Percentiles rank a stretch among this genome's conserved stretches.
Conservation (phyloP, 306 rosid genomes). For the Begonia masoniana region DNA sequence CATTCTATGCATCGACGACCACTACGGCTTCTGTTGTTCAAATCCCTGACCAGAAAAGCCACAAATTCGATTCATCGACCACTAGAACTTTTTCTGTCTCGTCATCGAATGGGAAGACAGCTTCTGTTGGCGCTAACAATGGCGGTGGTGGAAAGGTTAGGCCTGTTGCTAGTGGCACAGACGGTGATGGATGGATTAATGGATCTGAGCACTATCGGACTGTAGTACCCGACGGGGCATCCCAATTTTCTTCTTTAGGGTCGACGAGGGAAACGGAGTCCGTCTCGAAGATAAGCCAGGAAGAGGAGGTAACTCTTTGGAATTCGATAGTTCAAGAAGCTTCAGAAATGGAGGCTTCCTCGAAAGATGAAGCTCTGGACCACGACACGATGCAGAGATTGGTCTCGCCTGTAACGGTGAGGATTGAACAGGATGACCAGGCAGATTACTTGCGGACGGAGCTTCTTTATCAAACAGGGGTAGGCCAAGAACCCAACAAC, state of each 20-base stretch:
- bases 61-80: conserved; percentile 8
- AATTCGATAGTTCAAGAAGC: conserved; percentile 42
- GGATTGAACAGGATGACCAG: conserved; percentile 44
- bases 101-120: conserved; percentile 2
- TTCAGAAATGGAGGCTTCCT: conserved; percentile 24
- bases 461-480: conserved; percentile 30
- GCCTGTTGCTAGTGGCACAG: conserved; percentile 9
- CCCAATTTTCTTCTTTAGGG: conserved; percentile 4
- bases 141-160: conserved; percentile 4
- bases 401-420: conserved; percentile 38
- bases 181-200: conserved; percentile 7
- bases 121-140: neutral
- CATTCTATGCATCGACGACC: neutral
- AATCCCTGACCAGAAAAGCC: conserved; percentile 1
- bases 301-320: conserved; percentile 42
- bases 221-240: conserved; percentile 6
- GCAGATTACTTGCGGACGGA: conserved; percentile 45
- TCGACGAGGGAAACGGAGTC: conserved; percentile 7
- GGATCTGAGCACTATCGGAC: conserved; percentile 2
- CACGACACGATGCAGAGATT: conserved; percentile 18
- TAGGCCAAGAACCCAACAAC: conserved; percentile 31
- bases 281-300: conserved; percentile 2
- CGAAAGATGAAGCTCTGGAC: conserved; percentile 26
- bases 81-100: neutral
- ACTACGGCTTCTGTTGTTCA: conserved; percentile 2